A percentile compares a stretch with the other conserved stretches of the same genome.
phyloP scores from a whole-genome alignment of 257 asterid genomes.

The Oldenlandia corymbosa region DNA sequence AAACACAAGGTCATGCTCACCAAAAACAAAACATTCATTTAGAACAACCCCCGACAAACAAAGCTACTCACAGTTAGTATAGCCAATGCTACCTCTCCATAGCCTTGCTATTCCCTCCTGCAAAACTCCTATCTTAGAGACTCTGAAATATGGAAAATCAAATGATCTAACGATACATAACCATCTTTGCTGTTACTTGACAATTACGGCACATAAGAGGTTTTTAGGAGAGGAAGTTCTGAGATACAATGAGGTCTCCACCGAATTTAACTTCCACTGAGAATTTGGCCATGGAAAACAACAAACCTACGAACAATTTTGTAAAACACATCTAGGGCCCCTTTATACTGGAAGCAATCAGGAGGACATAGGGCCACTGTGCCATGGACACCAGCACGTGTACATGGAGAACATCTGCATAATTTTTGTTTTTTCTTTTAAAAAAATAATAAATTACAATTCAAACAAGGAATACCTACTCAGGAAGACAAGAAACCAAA shows the following conservation, averaged over 20 bases:
- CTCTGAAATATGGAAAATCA: background rate
- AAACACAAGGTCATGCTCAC: background rate
- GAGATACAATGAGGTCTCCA: no score
- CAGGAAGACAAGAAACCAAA: constrained; percentile 1
- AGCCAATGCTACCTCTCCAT: constrained; percentile 98
- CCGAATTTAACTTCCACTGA: no score
- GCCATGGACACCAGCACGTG: constrained; percentile 97
- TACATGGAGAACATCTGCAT: constrained; percentile 85
- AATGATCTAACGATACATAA: background rate
- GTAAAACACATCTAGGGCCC: constrained; percentile 83
- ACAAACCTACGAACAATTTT: constrained; percentile 90
- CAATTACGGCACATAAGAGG: no score
- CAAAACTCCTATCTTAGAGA: constrained; percentile 16
- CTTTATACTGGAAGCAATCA: constrained; percentile 93
- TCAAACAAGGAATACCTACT: no score
- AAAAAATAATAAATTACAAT: no score
- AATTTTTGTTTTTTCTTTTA: no score
- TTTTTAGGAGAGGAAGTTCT: no score
- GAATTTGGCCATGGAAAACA: no score
- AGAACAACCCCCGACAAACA: constrained; percentile 1
- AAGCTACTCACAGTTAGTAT: constrained; percentile 72
- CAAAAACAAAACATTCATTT: background rate
- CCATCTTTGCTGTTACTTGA: no score
- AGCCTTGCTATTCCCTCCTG: constrained; percentile 88
- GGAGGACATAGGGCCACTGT: constrained; percentile 85